Evolutionary conservation across 2,329 filamentous ascomycete genomes (phyloP).

Genomic region (Tolypocladium nubicola): DNA sequence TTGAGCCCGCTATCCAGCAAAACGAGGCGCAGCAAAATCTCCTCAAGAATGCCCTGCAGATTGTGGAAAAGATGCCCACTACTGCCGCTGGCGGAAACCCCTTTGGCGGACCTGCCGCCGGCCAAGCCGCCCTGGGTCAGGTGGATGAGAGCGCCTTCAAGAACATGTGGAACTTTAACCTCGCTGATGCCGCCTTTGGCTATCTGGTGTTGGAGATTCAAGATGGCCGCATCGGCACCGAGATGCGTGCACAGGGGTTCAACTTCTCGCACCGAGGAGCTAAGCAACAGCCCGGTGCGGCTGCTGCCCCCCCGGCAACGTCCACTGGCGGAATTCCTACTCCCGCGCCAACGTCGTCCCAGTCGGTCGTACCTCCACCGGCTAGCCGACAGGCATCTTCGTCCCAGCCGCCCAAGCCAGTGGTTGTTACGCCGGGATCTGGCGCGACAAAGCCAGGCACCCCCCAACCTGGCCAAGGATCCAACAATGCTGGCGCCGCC

Average conservation of each 20-base stretch:
- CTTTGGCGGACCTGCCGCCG: slow-evolving; percentile 76
- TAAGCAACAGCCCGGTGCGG: slow-evolving; percentile 51
- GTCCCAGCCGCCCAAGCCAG: slow-evolving; percentile 31
- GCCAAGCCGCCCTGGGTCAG: slow-evolving; percentile 65
- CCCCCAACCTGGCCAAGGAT: slow-evolving; percentile 37
- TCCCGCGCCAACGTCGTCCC: slow-evolving; percentile 25
- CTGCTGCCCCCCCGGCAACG: slow-evolving; percentile 20
- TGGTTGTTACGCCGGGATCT: slow-evolving; percentile 23
- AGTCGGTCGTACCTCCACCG: slow-evolving; percentile 21
- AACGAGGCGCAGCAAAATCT: slow-evolving; percentile 92
- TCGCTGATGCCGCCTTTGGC: slow-evolving; percentile 94
- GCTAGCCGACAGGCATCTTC: slow-evolving; percentile 25
- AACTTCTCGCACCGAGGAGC: slow-evolving; percentile 94
- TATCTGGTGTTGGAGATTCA: slow-evolving; percentile 94
- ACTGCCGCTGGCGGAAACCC: slow-evolving; percentile 94
- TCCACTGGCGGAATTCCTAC: slow-evolving; percentile 19
- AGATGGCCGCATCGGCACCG: slow-evolving; percentile 88
- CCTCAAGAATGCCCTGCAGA: slow-evolving; percentile 78
- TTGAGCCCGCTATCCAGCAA: slow-evolving; percentile 85
- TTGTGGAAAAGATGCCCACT: slow-evolving; percentile 97
- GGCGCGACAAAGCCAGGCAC: slow-evolving; percentile 29
- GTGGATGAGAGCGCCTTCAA: slow-evolving; percentile 99
- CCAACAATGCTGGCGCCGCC: slow-evolving; percentile 25
- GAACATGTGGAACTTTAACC: slow-evolving; percentile 99
- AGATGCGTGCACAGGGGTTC: slow-evolving; percentile 98